Base-by-base conservation (phyloP, 164 flowering plant species). In the Saururus chinensis region DNA sequence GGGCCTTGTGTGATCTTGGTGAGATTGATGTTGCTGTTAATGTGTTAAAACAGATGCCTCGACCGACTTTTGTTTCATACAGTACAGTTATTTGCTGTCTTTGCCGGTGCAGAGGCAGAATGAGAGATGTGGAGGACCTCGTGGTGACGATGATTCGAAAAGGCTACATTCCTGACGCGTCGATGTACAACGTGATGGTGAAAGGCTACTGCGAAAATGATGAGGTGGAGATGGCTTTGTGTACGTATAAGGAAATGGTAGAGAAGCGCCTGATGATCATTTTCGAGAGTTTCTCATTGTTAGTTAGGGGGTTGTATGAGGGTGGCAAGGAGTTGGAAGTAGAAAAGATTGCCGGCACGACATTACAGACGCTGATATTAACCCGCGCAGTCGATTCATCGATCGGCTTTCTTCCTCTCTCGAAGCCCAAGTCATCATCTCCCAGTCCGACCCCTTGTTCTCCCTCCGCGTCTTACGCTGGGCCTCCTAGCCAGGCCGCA, bases 381-480 rank as follows among this genome's bases (percentile, higher is more conserved):
- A 60, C 56, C 71, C 65, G n/a, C 73, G 78, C 20, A 57, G 65
- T 54, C 77, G 69, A 17, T 80, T 83, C 68, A 61, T 80, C 30
- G 68, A 59, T 20, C 23, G 60, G 73, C 65, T 84, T 20, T 70
- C 57, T 70, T 73, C 70, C 1, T 45, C 54, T 21, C 54, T 84
- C 20, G 86, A 81, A 59, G 60, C 67, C 59, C 61, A 76, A 72
- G 75, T 78, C 19, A 74, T 84, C 65, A 75, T 74, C 22, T 30
- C 65, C 56, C 84, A 80, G 67, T 40, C 77, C 1, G 66, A 70
- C 58, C 88, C 88, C 63, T 59, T 73, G 35, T 73, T 66, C 23
- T 69, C 82, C 51, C 80, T 83, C 70, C 66, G 70, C 72, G 81
- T 84, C 74, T 84, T 84, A 80, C 66, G 60, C 54, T 84, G 85